phyloP scores from a whole-genome alignment of 2,329 filamentous ascomycete genomes.

The Fusarium agapanthi region DNA sequence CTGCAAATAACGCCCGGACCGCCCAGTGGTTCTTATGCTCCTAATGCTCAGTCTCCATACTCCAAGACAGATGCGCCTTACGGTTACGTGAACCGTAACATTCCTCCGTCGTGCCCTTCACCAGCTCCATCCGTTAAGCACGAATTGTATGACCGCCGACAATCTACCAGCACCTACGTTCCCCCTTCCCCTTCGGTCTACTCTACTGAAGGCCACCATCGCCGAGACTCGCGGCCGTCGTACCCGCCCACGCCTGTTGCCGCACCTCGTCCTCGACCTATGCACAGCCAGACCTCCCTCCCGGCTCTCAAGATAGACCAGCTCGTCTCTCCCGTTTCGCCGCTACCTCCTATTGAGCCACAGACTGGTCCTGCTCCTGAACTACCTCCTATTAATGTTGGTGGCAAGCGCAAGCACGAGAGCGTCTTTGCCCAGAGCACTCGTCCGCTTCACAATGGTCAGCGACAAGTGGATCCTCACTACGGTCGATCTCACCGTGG shows the following conservation, averaged over 20 bases:
- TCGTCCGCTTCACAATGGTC: slow-evolving; percentile 49
- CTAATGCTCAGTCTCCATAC: slow-evolving; percentile 53
- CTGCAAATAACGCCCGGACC: slow-evolving; percentile 48
- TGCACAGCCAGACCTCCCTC: slow-evolving; percentile 40
- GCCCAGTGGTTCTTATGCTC: slow-evolving; percentile 46
- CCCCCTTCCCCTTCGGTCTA: slow-evolving; percentile 51
- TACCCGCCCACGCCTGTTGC: slow-evolving; percentile 42
- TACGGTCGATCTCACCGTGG: slow-evolving; percentile 36
- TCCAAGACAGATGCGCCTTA: slow-evolving; percentile 52
- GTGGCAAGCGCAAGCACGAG: slow-evolving; percentile 51
- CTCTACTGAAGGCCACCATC: slow-evolving; percentile 42
- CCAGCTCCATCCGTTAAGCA: slow-evolving; percentile 44
- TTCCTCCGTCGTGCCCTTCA: slow-evolving; percentile 45
- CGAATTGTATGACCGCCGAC: slow-evolving; percentile 51
- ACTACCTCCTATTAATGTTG: slow-evolving; percentile 40
- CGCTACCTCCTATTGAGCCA: slow-evolving; percentile 48
- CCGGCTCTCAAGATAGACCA: slow-evolving; percentile 49
- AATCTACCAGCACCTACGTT: slow-evolving; percentile 47
- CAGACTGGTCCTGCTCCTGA: slow-evolving; percentile 44
- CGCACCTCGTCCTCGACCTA: slow-evolving; percentile 38
- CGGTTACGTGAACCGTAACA: slow-evolving; percentile 41
- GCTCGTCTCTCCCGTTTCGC: slow-evolving; percentile 44
- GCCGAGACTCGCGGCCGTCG: slow-evolving; percentile 45
- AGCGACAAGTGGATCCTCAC: slow-evolving; percentile 49
- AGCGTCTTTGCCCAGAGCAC: slow-evolving; percentile 46